A percentile compares a stretch with the other conserved stretches of the same genome.
Evolutionary conservation across 768 basidiomycete species (phyloP).

Genomic region (Coprinellus aureogranulatus): DNA sequence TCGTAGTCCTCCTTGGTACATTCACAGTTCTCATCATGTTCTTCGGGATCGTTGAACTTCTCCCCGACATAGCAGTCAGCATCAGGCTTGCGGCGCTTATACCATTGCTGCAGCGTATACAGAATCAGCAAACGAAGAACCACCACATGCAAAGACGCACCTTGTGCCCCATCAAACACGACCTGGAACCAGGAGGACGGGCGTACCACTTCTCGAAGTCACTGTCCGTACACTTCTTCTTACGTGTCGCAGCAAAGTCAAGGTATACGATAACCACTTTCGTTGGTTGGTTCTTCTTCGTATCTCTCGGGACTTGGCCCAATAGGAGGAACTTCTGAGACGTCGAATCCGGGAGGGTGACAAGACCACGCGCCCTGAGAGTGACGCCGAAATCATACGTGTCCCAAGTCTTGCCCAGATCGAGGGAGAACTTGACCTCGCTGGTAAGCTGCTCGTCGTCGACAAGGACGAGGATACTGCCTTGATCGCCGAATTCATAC

Average conservation of each 20-base stretch:
- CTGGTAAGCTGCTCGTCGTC: slow-evolving; percentile 82
- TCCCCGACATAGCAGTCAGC: slow-evolving; percentile 88
- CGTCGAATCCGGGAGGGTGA: slow-evolving; percentile 91
- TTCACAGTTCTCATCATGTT: slow-evolving; percentile 76
- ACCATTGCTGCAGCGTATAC: slow-evolving; percentile 83
- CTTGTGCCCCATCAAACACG: slow-evolving; percentile 95
- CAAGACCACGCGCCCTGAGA: slow-evolving; percentile 72
- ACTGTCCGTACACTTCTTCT: slow-evolving; percentile 60
- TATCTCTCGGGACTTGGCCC: slow-evolving; percentile 66
- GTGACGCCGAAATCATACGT: slow-evolving; percentile 65
- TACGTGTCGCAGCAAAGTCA: slow-evolving; percentile 73
- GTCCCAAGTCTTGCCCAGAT: slow-evolving; percentile 82
- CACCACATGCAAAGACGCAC: slow-evolving; percentile 35
- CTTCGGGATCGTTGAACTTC: slow-evolving; percentile 84
- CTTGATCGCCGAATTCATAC: slow-evolving; percentile 95
- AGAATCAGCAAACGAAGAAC: not conserved
- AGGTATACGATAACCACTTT: slow-evolving; percentile 73
- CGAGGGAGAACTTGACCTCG: slow-evolving; percentile 70
- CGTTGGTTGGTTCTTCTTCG: slow-evolving; percentile 50
- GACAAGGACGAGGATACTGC: slow-evolving; percentile 72
- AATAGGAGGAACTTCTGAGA: slow-evolving; percentile 94
- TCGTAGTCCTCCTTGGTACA: slow-evolving; percentile 91
- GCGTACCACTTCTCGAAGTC: slow-evolving; percentile 94
- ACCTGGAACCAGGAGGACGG: slow-evolving; percentile 48
- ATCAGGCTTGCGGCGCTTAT: slow-evolving; percentile 75